phyloP scores from a whole-genome alignment of 2,329 filamentous ascomycete genomes.

The Parasarocladium wereldwijsianum region DNA sequence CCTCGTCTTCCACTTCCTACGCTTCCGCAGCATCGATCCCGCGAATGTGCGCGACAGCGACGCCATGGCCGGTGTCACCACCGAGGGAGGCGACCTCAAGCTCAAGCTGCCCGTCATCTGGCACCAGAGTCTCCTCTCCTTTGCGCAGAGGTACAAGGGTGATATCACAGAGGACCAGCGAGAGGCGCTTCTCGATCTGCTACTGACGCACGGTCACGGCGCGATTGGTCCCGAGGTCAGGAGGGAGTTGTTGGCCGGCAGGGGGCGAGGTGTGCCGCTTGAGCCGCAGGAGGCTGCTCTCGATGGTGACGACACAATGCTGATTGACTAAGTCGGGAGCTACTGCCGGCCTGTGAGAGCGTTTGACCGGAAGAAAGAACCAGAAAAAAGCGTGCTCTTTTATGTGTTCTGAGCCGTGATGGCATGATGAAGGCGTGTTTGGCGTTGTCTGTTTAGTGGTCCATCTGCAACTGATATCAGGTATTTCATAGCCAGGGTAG shows the following conservation, averaged over 20 bases:
- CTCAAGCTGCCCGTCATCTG: slow-evolving; percentile 78
- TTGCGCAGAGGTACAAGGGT: slow-evolving; percentile 87
- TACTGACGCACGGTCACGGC: slow-evolving; percentile 72
- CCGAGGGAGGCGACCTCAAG: slow-evolving; percentile 33
- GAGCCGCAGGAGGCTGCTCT: slow-evolving; percentile 39
- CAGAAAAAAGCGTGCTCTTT: slow-evolving; percentile 3
- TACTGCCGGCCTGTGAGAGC: not conserved
- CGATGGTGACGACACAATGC: slow-evolving; percentile 86
- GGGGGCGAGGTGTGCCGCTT: slow-evolving; percentile 61
- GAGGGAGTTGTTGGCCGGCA: slow-evolving; percentile 73
- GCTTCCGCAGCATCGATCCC: slow-evolving; percentile 62
- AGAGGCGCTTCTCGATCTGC: slow-evolving; percentile 76
- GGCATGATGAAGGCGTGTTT: slow-evolving; percentile 5
- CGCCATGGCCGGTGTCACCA: slow-evolving; percentile 31
- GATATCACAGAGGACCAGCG: slow-evolving; percentile 93
- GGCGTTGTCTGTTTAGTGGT: slow-evolving; percentile 6
- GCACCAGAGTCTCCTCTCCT: slow-evolving; percentile 86
- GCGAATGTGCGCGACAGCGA: slow-evolving; percentile 36
- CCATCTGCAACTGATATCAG: too few species aligned
- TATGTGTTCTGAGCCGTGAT: too few species aligned
- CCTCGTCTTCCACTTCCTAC: slow-evolving; percentile 89
- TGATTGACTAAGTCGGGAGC: slow-evolving; percentile 40
- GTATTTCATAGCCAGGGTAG: not conserved
- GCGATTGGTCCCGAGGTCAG: slow-evolving; percentile 84
- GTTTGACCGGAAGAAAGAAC: not conserved